These are phyloP conservation scores for Lentinus polychrous DNA, from an alignment of 1,284 basidiomycete genomes.

Conservation along the genomic window DNA sequence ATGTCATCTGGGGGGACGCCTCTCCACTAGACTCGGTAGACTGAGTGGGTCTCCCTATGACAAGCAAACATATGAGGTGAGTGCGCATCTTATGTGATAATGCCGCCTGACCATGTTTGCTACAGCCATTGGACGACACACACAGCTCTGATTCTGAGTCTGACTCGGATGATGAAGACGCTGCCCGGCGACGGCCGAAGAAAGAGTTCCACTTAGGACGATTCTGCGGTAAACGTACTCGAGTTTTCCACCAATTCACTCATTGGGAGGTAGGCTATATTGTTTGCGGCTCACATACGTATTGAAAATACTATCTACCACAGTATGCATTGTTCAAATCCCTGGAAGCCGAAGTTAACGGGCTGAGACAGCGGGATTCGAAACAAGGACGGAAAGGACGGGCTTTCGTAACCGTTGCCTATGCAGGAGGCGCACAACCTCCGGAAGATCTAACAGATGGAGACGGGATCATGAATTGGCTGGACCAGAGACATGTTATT, in stretches of 20 bases:
- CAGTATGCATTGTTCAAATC: slow-evolving; percentile 54
- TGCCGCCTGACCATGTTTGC: not conserved
- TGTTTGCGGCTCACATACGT: not conserved
- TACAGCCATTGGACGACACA: slow-evolving; percentile 10
- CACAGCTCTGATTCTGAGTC: slow-evolving; percentile 23
- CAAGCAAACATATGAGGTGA: slow-evolving; percentile 47
- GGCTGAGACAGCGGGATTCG: slow-evolving; percentile 26
- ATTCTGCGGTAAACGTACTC: slow-evolving; percentile 67
- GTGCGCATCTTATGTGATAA: not conserved
- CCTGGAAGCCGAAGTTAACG: slow-evolving; percentile 49
- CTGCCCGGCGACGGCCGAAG: slow-evolving; percentile 20
- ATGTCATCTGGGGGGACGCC: slow-evolving; percentile 64
- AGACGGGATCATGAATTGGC: slow-evolving; percentile 75
- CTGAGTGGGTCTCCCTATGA: slow-evolving; percentile 58
- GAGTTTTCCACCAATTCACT: slow-evolving; percentile 66
- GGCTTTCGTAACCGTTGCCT: slow-evolving; percentile 51
- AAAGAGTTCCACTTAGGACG: slow-evolving; percentile 54
- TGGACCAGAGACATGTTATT: slow-evolving; percentile 66
- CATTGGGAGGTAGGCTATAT: slow-evolving; percentile 77
- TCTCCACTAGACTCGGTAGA: slow-evolving; percentile 53
- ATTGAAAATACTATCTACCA: not conserved
- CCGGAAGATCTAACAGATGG: slow-evolving; percentile 62
- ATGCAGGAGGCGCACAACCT: slow-evolving; percentile 43
- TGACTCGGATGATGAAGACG: slow-evolving; percentile 27
- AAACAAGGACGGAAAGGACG: slow-evolving; percentile 26